phyloP scores from a whole-genome alignment of 768 basidiomycete genomes.

The Jaapia argillacea region DNA sequence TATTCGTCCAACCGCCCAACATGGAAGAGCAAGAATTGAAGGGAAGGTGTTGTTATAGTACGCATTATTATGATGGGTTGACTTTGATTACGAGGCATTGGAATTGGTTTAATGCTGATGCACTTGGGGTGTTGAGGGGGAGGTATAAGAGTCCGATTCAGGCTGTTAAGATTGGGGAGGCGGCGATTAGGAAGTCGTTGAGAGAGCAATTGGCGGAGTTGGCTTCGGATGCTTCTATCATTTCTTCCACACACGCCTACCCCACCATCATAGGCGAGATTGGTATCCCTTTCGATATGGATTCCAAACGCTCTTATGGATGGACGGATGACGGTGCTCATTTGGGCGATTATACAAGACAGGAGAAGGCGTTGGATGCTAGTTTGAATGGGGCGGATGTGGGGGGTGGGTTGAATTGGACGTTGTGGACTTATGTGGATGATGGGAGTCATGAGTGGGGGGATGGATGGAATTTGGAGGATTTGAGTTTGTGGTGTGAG shows the following conservation, averaged over 20 bases:
- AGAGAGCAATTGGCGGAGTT: conserved; percentile 78
- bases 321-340: conserved; percentile 57
- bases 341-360: conserved; percentile 65
- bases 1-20: conserved; percentile 72
- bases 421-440: conserved; percentile 83
- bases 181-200: conserved; percentile 70
- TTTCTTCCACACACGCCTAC: conserved; percentile 59
- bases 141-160: conserved; percentile 60
- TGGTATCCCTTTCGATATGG: conserved; percentile 93
- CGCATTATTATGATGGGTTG: conserved; percentile 93
- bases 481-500: conserved; percentile 77
- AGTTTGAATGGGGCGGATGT: conserved; percentile 76
- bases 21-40: conserved; percentile 43
- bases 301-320: conserved; percentile 76
- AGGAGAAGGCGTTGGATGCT: conserved; percentile 83
- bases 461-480: conserved; percentile 96
- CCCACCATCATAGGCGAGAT: conserved; percentile 96
- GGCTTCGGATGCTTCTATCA: conserved; percentile 58
- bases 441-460: conserved; percentile 85
- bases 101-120: conserved; percentile 95
- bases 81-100: conserved; percentile 89
- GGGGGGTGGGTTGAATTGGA: conserved; percentile 62
- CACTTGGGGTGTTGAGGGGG: conserved; percentile 82
- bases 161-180: conserved; percentile 76
- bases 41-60: conserved; percentile 63